A percentile compares a stretch with the other conserved stretches of the same genome.
phyloP scores from a whole-genome alignment of 208 protist genomes.

The Crithidia brevicula region DNA sequence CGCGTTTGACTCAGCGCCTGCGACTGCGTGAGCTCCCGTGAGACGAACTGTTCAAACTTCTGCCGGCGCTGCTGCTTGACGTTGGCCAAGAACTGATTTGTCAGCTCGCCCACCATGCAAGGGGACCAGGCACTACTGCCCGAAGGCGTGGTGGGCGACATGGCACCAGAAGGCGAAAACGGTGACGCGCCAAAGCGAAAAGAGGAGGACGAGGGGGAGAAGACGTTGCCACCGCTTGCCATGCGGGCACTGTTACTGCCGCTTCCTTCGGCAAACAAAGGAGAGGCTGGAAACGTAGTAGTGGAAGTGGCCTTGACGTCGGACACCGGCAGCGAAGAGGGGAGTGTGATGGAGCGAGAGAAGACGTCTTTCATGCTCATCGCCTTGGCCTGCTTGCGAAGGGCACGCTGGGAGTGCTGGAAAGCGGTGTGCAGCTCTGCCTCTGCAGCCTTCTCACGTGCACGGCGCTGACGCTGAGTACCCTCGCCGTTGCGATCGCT shows the following conservation, averaged over 20 bases:
- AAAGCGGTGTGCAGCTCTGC: slow-evolving; percentile 51
- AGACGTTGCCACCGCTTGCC: background rate
- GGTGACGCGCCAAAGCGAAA: slow-evolving; percentile 7
- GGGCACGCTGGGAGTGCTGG: slow-evolving; percentile 61
- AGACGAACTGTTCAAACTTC: slow-evolving; percentile 64
- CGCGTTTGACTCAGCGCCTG: slow-evolving; percentile 38
- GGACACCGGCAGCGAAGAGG: background rate
- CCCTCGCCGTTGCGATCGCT: background rate
- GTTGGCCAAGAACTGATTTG: slow-evolving; percentile 72
- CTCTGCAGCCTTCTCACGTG: slow-evolving; percentile 27
- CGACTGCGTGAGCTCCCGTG: slow-evolving; percentile 61
- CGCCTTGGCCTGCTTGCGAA: slow-evolving; percentile 68
- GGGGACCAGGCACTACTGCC: slow-evolving; percentile 69
- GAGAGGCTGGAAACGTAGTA: background rate
- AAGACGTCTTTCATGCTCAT: slow-evolving; percentile 78
- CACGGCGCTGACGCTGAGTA: slow-evolving; percentile 13
- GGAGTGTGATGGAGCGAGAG: slow-evolving; percentile 14
- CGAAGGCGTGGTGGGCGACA: slow-evolving; percentile 35
- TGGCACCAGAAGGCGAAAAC: slow-evolving; percentile 14
- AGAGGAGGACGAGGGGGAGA: slow-evolving; percentile 2
- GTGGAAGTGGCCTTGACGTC: background rate
- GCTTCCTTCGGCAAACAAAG: background rate
- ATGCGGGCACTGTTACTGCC: background rate
- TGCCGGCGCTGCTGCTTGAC: slow-evolving; percentile 64
- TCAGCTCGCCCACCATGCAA: slow-evolving; percentile 57